Evolutionary conservation across 2,329 filamentous ascomycete species (phyloP).

Genomic region (Neopestalotiopsis sp.): DNA sequence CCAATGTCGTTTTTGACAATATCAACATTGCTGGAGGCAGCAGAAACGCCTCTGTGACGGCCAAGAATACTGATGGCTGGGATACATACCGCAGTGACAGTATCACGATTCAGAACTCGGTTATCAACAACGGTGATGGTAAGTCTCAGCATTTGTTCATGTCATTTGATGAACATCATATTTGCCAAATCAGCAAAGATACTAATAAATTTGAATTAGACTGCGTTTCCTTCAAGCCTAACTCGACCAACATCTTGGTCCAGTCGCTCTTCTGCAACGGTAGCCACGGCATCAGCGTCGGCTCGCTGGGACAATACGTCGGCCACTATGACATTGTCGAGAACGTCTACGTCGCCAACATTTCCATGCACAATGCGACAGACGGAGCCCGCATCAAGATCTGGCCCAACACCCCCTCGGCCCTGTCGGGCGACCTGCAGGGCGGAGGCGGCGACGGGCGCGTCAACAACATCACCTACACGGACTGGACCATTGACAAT

Average conservation of each 20-base stretch:
- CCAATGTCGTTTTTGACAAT: constrained; percentile 63
- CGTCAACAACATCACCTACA: constrained; percentile 66
- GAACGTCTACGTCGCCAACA: constrained; percentile 58
- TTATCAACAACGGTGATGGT: constrained; percentile 69
- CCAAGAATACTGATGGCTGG: constrained; percentile 71
- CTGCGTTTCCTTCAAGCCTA: constrained; percentile 69
- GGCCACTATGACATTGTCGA: constrained; percentile 63
- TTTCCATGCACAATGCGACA: constrained; percentile 51
- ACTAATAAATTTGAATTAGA: constrained; percentile 38
- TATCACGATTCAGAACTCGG: constrained; percentile 67
- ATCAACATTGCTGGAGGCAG: constrained; percentile 64
- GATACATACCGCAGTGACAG: constrained; percentile 64
- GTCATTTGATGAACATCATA: not conserved
- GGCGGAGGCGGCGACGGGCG: constrained; percentile 64
- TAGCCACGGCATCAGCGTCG: constrained; percentile 66
- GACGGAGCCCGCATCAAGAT: constrained; percentile 70
- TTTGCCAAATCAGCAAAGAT: not conserved
- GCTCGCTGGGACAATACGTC: constrained; percentile 63
- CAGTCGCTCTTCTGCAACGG: constrained; percentile 66
- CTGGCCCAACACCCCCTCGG: constrained; percentile 57
- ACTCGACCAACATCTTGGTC: constrained; percentile 62
- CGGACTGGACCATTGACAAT: constrained; percentile 59
- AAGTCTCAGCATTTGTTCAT: constrained; percentile 18
- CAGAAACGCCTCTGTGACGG: constrained; percentile 49
- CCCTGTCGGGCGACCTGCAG: constrained; percentile 47